Evolutionary conservation across 257 asterid genomes (phyloP), one percentile per base, ranked within the genome.

Genomic region (Marsdenia floribunda): DNA sequence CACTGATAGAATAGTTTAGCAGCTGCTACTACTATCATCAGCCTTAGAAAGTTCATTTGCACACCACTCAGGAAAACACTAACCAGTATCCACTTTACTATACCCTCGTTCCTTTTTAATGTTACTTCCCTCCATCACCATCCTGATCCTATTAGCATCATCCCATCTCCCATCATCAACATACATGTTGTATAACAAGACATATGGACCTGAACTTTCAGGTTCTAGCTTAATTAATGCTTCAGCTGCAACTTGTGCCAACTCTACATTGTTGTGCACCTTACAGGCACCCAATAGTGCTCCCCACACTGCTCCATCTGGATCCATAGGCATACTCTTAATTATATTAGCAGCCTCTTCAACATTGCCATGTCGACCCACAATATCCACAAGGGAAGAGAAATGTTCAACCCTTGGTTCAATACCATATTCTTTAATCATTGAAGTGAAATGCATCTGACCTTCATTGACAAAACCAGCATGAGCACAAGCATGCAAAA

Each of bases 231-330:
- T 80, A 89, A 90, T 85, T 65, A 93, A 81, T 35, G 85, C 96
- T 73, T 91, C 96, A 50, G 88, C 96, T 55, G 93, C 89, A 24
- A 91, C 84, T 68, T 80, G 79, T 0, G 97, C 97, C 67, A 86
- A 61, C 71, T 89, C 93, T 29, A 85, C 87, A 75, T 88, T 85
- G 70, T 84, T 82, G 76, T 90, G 96, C 80, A 88, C 80, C 73
- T 91, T 86, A 73, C 98, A 90, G 55, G 96, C 96, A 46, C 90
- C 87, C 86, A 93, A 63, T 6, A 93, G 70, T 42, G 98, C 98
- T 49, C 98, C 98, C 98, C 96, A 93, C 10, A 93, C 94, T 65
- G 87, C 93, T 73, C 76, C 83, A 71, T 93, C 97, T 19, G 97
- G 87, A 79, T 90, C 80, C 42, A 90, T 44, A 1, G 91, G 88